Evolutionary conservation across 441 rosid genomes (phyloP), one percentile per base, ranked within the genome.

Genomic region (Isatis lusitanica): DNA sequence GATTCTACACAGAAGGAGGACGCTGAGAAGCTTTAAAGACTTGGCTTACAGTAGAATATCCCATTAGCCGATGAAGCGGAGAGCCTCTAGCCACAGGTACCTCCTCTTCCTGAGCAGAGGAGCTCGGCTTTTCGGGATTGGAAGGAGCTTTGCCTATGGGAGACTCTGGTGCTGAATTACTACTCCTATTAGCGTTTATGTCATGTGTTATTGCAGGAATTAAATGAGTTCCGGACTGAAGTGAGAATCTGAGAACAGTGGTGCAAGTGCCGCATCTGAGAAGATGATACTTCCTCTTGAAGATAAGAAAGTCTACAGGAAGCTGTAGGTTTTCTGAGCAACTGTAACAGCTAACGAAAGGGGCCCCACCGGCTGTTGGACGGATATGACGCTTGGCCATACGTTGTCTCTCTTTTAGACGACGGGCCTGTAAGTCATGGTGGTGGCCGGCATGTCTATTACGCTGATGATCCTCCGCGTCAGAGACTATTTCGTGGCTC

Each of bases 1-100:
- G 59, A 62, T 56, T 56, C 71, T 68, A 68, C n/a, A 55, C 1
- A 31, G 62, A 67, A 53, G 81, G 78, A 42, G 78, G 81, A 68
- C 75, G 75, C 15, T 73, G 57, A 15, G 78, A 48, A 28, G 50
- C 78, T 78, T 78, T 78, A 47, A 73, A 78, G 64, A 93, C 76
- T 74, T 82, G 87, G 73, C 88, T 82, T 10, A 84, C 81, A 6
- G 99, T 88, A 75, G 85, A 78, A 79, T 91, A 96, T 59, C 99
- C 97, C 97, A 93, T 88, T 47, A 96, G 86, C 59, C 72, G 79
- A 81, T 96, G 99, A 73, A 96, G 97, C 2, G 89, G 91, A 6
- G 88, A 88, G 65, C 85, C 80, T 67, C 79, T 82, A 66, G 78
- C 70, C 36, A 65, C 79, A 64, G 76, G 78, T 43, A 74, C 40